phyloP scores from a whole-genome alignment of 495 filamentous ascomycete species.

The Penicillium lividum region DNA sequence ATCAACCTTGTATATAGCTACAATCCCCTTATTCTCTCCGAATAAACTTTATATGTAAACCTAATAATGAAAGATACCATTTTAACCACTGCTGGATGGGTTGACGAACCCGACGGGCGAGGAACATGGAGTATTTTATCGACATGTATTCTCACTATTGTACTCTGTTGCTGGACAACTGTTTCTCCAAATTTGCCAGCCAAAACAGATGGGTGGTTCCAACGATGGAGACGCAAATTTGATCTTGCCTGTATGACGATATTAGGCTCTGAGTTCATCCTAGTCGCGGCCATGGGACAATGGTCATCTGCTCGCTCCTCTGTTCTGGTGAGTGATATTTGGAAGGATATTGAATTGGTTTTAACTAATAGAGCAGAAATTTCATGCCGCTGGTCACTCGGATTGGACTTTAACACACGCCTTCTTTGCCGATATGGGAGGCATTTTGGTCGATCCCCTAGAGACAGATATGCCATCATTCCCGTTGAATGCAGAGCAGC shows the following conservation, averaged over 20 bases:
- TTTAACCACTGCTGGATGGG: slow-evolving; percentile 17
- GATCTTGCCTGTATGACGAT: slow-evolving; percentile 27
- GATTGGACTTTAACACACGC: slow-evolving; percentile 40
- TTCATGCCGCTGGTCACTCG: slow-evolving; percentile 15
- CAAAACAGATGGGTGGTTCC: slow-evolving; percentile 10
- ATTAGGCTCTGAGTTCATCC: slow-evolving; percentile 38
- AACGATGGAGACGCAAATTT: slow-evolving; percentile 23
- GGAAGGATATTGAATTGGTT: background rate
- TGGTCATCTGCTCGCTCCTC: slow-evolving; percentile 35
- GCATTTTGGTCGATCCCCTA: slow-evolving; percentile 30
- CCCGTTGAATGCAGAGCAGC: slow-evolving; percentile 15
- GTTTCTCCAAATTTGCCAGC: slow-evolving; percentile 32
- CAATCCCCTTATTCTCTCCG: no score
- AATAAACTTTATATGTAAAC: no score
- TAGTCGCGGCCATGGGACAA: slow-evolving; percentile 34
- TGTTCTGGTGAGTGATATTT: slow-evolving; percentile 17
- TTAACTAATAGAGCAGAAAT: slow-evolving; percentile 12
- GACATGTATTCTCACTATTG: slow-evolving; percentile 33
- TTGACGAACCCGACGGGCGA: slow-evolving; percentile 32
- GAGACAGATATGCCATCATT: slow-evolving; percentile 12
- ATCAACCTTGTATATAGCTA: no score
- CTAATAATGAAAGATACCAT: no score
- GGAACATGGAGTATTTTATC: slow-evolving; percentile 34
- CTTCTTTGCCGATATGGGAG: slow-evolving; percentile 45
- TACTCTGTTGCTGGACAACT: slow-evolving; percentile 33